Percentiles rank a stretch among this genome's conserved stretches.
These are phyloP conservation scores for Pseudogymnoascus sp. DNA, from an alignment of 2,329 filamentous ascomycete species.

Conservation along the genomic window DNA sequence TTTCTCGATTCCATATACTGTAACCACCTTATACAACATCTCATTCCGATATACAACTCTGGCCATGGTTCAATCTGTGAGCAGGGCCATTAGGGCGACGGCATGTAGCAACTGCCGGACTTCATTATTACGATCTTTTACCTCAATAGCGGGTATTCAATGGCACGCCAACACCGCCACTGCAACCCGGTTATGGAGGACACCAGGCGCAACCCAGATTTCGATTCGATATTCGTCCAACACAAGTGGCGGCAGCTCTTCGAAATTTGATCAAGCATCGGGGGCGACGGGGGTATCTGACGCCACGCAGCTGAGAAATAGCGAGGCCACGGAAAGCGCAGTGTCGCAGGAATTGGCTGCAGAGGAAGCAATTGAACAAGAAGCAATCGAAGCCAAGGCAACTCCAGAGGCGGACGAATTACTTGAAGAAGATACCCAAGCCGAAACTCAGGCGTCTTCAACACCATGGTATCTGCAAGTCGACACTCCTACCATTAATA, in stretches of 20 bases:
- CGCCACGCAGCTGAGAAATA: not conserved
- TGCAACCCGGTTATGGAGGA: constrained; percentile 1
- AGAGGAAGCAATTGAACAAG: constrained; percentile 11
- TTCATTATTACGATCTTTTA: constrained; percentile 24
- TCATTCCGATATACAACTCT: constrained; percentile 1
- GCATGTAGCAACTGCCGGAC: constrained; percentile 28
- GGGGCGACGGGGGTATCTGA: not conserved
- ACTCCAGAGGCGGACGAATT: constrained; percentile 12
- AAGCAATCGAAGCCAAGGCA: constrained; percentile 16
- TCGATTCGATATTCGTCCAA: constrained; percentile 5
- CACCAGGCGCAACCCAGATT: constrained; percentile 1
- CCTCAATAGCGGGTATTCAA: constrained; percentile 17
- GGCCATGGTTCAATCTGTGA: constrained; percentile 16
- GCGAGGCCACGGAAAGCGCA: not conserved
- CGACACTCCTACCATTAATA: constrained; percentile 37
- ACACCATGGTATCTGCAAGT: constrained; percentile 84
- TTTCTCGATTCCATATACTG: not conserved
- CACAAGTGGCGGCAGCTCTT: not conserved
- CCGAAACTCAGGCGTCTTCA: not conserved
- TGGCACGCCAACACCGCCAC: constrained; percentile 1
- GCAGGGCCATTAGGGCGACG: constrained; percentile 24
- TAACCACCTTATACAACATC: not conserved
- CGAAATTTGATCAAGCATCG: not conserved
- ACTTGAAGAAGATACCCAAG: not conserved
- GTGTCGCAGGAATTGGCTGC: not conserved